Base-by-base conservation (phyloP, 202 grass and related monocot species). In the Thinopyrum obtusiflorum region DNA sequence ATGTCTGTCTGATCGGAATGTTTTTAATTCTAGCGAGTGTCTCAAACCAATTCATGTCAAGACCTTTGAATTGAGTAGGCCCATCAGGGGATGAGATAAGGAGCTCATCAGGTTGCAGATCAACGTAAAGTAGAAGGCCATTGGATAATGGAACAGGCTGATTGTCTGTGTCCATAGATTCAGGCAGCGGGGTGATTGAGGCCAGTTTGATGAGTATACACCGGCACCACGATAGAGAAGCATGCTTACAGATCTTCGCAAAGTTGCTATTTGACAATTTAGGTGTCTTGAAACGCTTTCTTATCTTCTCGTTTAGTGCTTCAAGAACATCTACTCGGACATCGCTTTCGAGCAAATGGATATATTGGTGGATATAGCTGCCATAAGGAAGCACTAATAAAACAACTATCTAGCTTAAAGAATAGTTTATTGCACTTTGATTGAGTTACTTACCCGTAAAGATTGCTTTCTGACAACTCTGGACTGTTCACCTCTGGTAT, bases 21-120 rank as follows among this genome's bases (percentile, higher is more conserved):
- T 92, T 99, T 67, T 92, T 99, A 57, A 99, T 96, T 87, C 88
- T 96, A 72, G 80, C 91, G 4, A 99, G 79, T 66, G 85, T 93
- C 74, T 99, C 97, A 76, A 96, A 96, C 91, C 85, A 96, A 82
- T 94, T 96, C 93, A 98, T 98, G 75, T 96, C 97, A 51, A 98
- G 91, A 17, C 93, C 93, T 94, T 91, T 92, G 51, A 89, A 96
- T 82, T 88, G 91, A 84, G 87, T 71, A 80, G 86, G 82, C 23
- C 90, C 93, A 31, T 99, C 90, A 75, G 86, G 90, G 51, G 86
- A 92, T 81, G 90, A 88, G 62, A 99, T 87, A 65, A 96, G 91
- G 65, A 96, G 92, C 26, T 96, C 93, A 29, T 99, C 97, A 80
- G 93, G 97, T 69, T 96, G 93, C 83, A 94, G 88, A 70, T 99